A percentile compares a stretch with the other conserved stretches of the same genome.
These are phyloP conservation scores for Centrapalus pauciflorus DNA, from an alignment of 129 eudicot species.

Conservation along the genomic window DNA sequence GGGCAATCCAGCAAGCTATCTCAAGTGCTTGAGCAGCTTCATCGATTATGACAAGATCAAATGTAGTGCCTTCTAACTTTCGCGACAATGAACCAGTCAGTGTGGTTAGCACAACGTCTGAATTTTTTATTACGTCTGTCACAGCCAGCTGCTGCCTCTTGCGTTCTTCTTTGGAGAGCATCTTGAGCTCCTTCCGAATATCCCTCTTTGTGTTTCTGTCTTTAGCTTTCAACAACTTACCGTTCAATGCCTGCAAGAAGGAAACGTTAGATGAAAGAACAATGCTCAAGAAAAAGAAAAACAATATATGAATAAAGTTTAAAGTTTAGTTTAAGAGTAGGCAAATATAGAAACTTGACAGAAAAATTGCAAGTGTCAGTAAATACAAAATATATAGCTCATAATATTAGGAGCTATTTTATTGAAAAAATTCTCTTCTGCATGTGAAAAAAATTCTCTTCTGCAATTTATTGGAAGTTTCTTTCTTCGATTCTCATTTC, in stretches of 20 bases:
- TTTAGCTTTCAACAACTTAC: constrained; percentile 81
- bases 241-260: constrained; percentile 58
- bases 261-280: neutral
- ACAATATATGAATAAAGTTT: neutral
- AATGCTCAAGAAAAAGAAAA: neutral
- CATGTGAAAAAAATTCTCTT: too few relatives aligned
- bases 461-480: too few relatives aligned
- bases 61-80: constrained; percentile 64
- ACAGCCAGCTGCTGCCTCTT: constrained; percentile 97
- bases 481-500: too few relatives aligned
- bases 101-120: constrained; percentile 83
- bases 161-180: constrained; percentile 91
- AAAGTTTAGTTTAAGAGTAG: neutral
- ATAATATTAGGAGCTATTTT: too few relatives aligned
- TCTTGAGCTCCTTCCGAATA: constrained; percentile 78
- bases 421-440: too few relatives aligned
- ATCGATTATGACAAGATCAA: constrained; percentile 87
- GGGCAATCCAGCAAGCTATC: constrained; percentile 96
- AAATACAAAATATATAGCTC: neutral
- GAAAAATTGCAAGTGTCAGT: neutral
- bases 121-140: constrained; percentile 73
- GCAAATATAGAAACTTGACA: neutral
- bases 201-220: constrained; percentile 90
- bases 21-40: constrained; percentile 99
- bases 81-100: constrained; percentile 80